Evolutionary conservation across 23 red algal genomes (phyloP).

Genomic region (Gracilariopsis chorda): DNA sequence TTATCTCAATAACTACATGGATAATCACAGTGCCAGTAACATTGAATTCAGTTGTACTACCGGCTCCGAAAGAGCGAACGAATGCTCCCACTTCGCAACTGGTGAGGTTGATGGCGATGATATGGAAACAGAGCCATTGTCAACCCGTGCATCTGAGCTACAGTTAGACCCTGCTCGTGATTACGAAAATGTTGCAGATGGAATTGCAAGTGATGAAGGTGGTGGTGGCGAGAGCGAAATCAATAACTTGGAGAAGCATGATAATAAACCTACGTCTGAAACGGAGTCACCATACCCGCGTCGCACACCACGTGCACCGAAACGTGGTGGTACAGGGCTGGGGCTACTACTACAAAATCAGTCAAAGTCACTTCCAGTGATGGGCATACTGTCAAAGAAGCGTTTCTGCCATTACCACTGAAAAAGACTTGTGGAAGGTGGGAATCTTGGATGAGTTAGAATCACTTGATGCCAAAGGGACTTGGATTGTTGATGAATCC

Average conservation of each 20-base stretch:
- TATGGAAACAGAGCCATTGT: background rate
- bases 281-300: background rate
- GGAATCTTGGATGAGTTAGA: background rate
- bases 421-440: background rate
- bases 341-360: background rate
- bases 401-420: background rate
- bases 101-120: background rate
- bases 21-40: background rate
- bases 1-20: background rate
- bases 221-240: background rate
- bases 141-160: background rate
- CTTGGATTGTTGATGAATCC: background rate
- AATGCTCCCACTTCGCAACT: background rate
- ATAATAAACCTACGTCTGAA: background rate
- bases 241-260: background rate
- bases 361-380: background rate
- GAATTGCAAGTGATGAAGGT: background rate
- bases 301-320: background rate
- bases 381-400: too few species aligned
- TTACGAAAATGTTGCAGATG: background rate
- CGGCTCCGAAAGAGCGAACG: background rate
- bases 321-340: background rate
- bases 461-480: background rate
- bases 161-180: background rate
- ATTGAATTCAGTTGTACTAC: background rate